Evolutionary conservation across 768 basidiomycete species (phyloP), one percentile per base, ranked within the genome.

Genomic region (Leccinum sublutescens): DNA sequence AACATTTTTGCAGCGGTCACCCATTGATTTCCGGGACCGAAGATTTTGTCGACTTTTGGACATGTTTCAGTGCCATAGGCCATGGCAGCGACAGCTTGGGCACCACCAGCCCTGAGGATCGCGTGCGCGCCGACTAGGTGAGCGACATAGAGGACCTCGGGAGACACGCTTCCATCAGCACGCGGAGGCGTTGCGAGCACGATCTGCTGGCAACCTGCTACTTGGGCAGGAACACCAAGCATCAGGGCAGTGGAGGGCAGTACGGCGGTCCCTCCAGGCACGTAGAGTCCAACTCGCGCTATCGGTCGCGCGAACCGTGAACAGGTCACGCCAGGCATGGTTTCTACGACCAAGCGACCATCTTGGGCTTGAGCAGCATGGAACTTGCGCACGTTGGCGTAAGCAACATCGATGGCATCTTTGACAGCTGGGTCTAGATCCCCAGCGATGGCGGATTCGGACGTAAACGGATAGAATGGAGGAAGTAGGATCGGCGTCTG

Each of bases 1-100:
- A 96, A 76, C 97, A 99, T 98, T 78, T 99, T 99, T 54, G 96
- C 97, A 2, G 97, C 97, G 2, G 96, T 99, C 23, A 99, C 97
- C 94, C 95, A 99, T 73, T 98, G 97, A 72, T 99, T 99, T 25
- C 97, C 97, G 6, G 97, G 97, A 9, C 97, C 97, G 69, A 98
- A 96, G 66, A 99, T 95, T 78, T 99, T 99, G 80, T 99, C 97
- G 25, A 98, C 96, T 76, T 99, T 98, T 15, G 95, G 93, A 6
- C 95, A 93, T 4, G 89, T 89, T 71, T 91, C 81, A 6, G 97
- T 99, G 19, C 97, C 97, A 71, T 98, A 98, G 1, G 97, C 97
- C 78, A 99, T 81, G 1, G 97, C 95, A 25, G 95, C 93, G 17
- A 98, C 82, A 11, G 97, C 97, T 71, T 99, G 97, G 17, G 92